A percentile compares a stretch with the other conserved stretches of the same genome.
phyloP scores from a whole-genome alignment of 2,329 filamentous ascomycete species.

The Teratosphaeria nubilosa region DNA sequence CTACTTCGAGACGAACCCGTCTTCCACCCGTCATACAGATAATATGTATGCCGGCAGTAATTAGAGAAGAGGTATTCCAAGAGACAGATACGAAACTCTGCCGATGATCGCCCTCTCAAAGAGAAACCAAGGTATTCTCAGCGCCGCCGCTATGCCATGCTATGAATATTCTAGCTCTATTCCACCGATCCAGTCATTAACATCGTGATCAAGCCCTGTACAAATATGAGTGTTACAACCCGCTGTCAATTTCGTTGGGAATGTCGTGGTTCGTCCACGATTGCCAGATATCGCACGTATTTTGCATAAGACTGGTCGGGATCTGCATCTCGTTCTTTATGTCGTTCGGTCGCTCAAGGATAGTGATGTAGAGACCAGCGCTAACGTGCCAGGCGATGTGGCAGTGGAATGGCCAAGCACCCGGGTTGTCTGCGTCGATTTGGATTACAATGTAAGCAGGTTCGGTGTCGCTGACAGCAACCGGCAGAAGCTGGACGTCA shows the following conservation, averaged over 20 bases:
- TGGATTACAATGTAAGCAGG: slow-evolving; percentile 33
- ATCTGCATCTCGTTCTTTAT: slow-evolving; percentile 23
- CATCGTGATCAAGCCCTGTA: neutral
- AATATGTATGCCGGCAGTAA: neutral
- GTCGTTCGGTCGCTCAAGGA: slow-evolving; percentile 20
- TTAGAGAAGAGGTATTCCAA: neutral
- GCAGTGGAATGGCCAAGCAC: slow-evolving; percentile 27
- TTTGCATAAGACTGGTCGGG: slow-evolving; percentile 19
- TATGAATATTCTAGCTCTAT: neutral
- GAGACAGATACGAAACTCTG: neutral
- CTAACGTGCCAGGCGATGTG: slow-evolving; percentile 25
- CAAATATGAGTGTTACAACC: neutral
- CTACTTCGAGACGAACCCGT: too few species aligned
- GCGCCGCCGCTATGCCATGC: neutral
- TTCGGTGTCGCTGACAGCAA: slow-evolving; percentile 15
- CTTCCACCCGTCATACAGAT: too few species aligned
- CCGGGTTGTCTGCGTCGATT: slow-evolving; percentile 42
- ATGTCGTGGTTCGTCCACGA: slow-evolving; percentile 20
- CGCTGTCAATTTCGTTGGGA: slow-evolving; percentile 24
- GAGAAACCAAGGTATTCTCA: neutral
- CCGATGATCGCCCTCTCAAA: neutral
- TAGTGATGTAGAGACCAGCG: slow-evolving; percentile 22
- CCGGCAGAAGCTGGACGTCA: slow-evolving; percentile 40
- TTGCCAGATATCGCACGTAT: slow-evolving; percentile 26
- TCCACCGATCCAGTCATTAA: neutral